A percentile compares a stretch with the other conserved stretches of the same genome.
phyloP scores from a whole-genome alignment of 805 yeast genomes.

The Yarrowia alimentaria region DNA sequence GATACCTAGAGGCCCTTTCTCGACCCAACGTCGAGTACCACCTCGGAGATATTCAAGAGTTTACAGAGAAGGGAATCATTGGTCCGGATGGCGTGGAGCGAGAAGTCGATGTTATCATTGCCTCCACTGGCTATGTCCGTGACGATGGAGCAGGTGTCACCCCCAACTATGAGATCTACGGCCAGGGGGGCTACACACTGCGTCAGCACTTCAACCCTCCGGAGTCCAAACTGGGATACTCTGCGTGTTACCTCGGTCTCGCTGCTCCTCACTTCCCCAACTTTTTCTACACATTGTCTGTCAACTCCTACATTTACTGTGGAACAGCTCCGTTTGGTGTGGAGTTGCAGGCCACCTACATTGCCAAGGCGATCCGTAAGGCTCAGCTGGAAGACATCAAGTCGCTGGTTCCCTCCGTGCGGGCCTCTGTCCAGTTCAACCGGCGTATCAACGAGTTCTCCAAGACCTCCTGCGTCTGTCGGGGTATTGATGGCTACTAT shows the following conservation, averaged over 20 bases:
- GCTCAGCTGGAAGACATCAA: conserved; percentile 27
- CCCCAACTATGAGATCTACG: conserved; percentile 25
- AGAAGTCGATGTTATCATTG: conserved; percentile 28
- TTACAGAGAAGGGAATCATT: conserved; percentile 32
- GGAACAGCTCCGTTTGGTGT: conserved; percentile 28
- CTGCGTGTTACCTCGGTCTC: conserved; percentile 28
- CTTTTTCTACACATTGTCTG: conserved; percentile 28
- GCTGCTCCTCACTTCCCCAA: conserved; percentile 29
- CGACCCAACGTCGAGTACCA: conserved; percentile 30
- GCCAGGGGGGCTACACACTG: conserved; percentile 23
- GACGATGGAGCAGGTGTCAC: conserved; percentile 25
- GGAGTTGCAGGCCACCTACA: conserved; percentile 28
- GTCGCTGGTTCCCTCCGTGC: conserved; percentile 22
- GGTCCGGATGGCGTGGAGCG: conserved; percentile 30
- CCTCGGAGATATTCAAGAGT: conserved; percentile 28
- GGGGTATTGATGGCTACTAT: conserved; percentile 24
- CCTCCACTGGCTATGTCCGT: conserved; percentile 29
- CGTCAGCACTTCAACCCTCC: conserved; percentile 22
- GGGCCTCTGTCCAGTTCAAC: conserved; percentile 28
- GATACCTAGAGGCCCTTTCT: conserved; percentile 30
- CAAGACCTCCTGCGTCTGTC: conserved; percentile 17
- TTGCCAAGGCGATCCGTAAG: conserved; percentile 24
- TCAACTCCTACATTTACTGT: conserved; percentile 27
- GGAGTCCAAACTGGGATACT: conserved; percentile 18
- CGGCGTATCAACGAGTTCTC: conserved; percentile 25